A percentile compares a stretch with the other conserved stretches of the same genome.
Evolutionary conservation across 129 eudicot genomes (phyloP).

Genomic region (Logfia minima): DNA sequence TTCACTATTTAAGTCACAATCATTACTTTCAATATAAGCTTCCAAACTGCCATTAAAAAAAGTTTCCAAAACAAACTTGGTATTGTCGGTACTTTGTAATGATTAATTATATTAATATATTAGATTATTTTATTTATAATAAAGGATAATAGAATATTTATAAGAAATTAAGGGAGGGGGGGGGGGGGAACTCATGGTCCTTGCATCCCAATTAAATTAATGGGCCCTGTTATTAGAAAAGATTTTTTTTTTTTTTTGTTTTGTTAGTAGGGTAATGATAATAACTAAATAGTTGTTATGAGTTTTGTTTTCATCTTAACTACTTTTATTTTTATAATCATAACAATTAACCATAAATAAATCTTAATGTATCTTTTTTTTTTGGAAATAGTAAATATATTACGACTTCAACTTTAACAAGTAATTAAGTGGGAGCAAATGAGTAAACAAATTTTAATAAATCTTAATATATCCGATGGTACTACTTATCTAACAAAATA

Average conservation of each 20-base stretch:
- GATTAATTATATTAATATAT: neutral
- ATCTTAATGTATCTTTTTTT: too few species aligned
- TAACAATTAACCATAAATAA: too few species aligned
- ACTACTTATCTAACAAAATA: neutral
- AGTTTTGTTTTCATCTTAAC: too few species aligned
- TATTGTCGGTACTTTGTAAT: constrained; percentile 6
- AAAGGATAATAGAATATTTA: neutral
- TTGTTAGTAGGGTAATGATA: too few species aligned
- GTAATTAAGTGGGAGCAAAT: too few species aligned
- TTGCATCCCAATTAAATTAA: constrained; percentile 2
- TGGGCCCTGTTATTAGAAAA: neutral
- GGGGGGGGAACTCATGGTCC: constrained; percentile 1
- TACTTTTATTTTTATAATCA: too few species aligned
- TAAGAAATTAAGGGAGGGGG: too few species aligned
- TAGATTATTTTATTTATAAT: neutral
- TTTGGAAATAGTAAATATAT: too few species aligned
- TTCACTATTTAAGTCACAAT: neutral
- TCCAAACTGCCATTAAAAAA: neutral
- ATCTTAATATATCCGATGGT: neutral
- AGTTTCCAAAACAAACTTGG: neutral
- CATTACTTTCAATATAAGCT: neutral
- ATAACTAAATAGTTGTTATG: too few species aligned
- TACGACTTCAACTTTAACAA: too few species aligned
- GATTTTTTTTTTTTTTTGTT: too few species aligned
- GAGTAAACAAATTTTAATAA: too few species aligned